Base-by-base conservation (phyloP, 192 early-diverging fungal species). In the Coemansia sp. region DNA sequence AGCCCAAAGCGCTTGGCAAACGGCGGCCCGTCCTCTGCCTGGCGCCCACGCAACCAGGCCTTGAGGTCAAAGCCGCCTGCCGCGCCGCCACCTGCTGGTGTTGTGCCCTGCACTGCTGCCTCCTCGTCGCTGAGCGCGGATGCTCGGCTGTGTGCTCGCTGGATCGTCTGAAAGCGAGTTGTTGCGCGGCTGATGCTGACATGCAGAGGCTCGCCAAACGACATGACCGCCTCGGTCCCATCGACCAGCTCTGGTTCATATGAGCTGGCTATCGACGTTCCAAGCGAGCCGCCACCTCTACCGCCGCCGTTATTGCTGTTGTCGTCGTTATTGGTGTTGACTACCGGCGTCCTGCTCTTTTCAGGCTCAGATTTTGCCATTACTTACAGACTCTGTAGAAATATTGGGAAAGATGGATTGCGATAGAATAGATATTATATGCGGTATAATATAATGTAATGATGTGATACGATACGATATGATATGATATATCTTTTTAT, bases 161-260 rank as follows among this genome's bases (percentile, higher is more conserved):
- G 67, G 37, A 71, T 61, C 2, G 60, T 38, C 37, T 62, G 40
- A 43, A 70, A 77, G 10, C 62, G 53, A 4, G 58, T 48, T 0
- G 67, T 61, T 0, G 50, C 73, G 0, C 37, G 54, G 20, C 36
- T 44, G 28, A 70, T 45, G 50, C 53, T 69, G 53, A 77, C 73
- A n/a, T 66, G 57, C 25, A 64, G 44, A 19, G 62, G 67, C 58
- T 77, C 73, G 3, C 73, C 73, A 52, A 77, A 77, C 15, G 70
- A 66, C 30, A 35, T 67, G 26, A 8, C 13, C 4, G 22, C 17
- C 37, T 59, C 57, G 30, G 11, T 5, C 30, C 11, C 30, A 11
- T 32, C 30, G 11, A 11, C 30, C 6, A 32, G 30, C 5, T 32
- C 30, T 8, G 30, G 11, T 11, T 32, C 30, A 11, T 32, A 32